phyloP scores from a whole-genome alignment of 2,329 filamentous ascomycete genomes.

The Alternaria incomplexa region DNA sequence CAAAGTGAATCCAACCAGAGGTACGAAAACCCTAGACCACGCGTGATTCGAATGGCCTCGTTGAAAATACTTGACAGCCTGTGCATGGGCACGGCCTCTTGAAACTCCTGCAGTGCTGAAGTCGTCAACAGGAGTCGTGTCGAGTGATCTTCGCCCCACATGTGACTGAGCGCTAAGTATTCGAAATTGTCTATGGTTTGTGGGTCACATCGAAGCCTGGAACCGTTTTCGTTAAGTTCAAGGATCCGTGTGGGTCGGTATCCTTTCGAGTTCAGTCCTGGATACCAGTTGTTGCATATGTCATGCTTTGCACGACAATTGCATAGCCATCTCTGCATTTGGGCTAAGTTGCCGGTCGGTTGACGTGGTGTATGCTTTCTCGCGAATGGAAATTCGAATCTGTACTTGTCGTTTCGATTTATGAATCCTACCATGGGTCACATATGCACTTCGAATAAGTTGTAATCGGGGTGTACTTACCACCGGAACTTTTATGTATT shows the following conservation, averaged over 20 bases:
- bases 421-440: background rate
- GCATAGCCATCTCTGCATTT: background rate
- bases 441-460: too few relatives aligned
- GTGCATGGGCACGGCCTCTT: background rate
- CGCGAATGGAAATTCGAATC: background rate
- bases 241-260: slow-evolving; percentile 3
- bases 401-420: too few relatives aligned
- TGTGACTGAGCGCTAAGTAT: slow-evolving; percentile 16
- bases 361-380: background rate
- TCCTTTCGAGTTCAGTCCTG: background rate
- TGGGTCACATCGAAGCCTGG: slow-evolving; percentile 2
- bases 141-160: slow-evolving; percentile 8
- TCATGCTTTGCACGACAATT: background rate
- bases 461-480: too few relatives aligned
- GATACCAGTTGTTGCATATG: background rate
- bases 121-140: background rate
- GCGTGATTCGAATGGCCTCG: slow-evolving; percentile 22
- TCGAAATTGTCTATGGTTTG: background rate
- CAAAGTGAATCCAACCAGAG: slow-evolving; percentile 32
- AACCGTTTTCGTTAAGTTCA: background rate
- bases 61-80: slow-evolving; percentile 13
- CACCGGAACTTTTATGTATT: too few relatives aligned
- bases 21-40: slow-evolving; percentile 16
- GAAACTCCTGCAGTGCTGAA: background rate
- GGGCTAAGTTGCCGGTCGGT: background rate